Conservation (phyloP, 2,329 filamentous ascomycete genomes). For the Davidsoniella australis region DNA sequence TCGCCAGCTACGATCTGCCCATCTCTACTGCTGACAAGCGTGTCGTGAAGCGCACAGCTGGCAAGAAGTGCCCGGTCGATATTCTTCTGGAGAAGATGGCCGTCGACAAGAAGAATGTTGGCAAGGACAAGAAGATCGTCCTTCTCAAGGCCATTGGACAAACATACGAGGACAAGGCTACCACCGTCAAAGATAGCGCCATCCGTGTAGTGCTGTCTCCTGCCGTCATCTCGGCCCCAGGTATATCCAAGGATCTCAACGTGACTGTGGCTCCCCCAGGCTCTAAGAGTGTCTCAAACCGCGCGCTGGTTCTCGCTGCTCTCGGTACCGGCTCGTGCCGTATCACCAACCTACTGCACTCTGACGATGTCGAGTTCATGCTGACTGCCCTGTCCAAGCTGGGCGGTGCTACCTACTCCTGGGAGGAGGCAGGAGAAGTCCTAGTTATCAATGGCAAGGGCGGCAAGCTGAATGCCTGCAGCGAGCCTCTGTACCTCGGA, state of each 20-base stretch:
- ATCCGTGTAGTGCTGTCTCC: conserved; percentile 74
- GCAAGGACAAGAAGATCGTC: conserved; percentile 87
- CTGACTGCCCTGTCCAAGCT: conserved; percentile 74
- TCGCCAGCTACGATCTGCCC: conserved; percentile 82
- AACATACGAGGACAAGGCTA: conserved; percentile 75
- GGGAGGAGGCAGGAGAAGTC: conserved; percentile 88
- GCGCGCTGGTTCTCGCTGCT: conserved; percentile 83
- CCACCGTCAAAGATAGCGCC: conserved; percentile 68
- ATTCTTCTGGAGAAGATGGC: conserved; percentile 83
- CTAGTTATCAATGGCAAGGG: conserved; percentile 81
- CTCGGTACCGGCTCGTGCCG: conserved; percentile 72
- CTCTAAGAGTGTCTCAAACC: conserved; percentile 95
- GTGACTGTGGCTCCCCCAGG: conserved; percentile 77
- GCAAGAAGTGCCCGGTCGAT: conserved; percentile 76
- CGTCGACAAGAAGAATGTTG: conserved; percentile 97
- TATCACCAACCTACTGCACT: conserved; percentile 84
- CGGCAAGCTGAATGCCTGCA: conserved; percentile 62
- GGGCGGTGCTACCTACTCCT: conserved; percentile 73
- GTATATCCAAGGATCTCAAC: conserved; percentile 45
- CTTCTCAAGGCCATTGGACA: conserved; percentile 78
- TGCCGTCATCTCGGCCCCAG: conserved; percentile 55
- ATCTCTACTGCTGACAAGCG: conserved; percentile 71
- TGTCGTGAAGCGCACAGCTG: conserved; percentile 65
- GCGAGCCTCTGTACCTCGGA: conserved; percentile 71
- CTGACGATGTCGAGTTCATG: conserved; percentile 96